Conservation (phyloP, 208 protist genomes). For the Leishmania tropica region DNA sequence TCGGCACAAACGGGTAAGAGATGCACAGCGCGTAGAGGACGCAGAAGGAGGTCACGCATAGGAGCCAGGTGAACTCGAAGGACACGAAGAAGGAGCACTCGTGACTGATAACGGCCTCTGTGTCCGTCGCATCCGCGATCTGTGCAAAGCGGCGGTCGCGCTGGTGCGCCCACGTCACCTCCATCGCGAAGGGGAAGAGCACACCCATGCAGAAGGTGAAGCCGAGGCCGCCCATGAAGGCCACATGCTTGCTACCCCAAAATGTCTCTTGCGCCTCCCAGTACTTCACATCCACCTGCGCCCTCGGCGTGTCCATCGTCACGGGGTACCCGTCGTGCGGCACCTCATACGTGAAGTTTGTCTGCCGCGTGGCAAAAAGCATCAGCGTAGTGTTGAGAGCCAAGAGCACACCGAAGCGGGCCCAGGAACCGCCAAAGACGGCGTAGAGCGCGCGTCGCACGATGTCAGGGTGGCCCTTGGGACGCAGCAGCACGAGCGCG, state of each 20-base stretch:
- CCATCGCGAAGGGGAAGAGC: slow-evolving; percentile 67
- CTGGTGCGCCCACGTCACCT: slow-evolving; percentile 56
- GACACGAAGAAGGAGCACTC: slow-evolving; percentile 40
- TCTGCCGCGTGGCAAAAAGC: slow-evolving; percentile 73
- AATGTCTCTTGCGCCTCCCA: slow-evolving; percentile 64
- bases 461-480: slow-evolving; percentile 10
- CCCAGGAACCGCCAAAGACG: slow-evolving; percentile 34
- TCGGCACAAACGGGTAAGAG: slow-evolving; percentile 80
- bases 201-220: slow-evolving; percentile 68
- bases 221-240: slow-evolving; percentile 57
- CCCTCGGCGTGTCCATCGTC: slow-evolving; percentile 35
- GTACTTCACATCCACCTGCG: slow-evolving; percentile 45
- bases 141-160: slow-evolving; percentile 42
- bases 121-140: slow-evolving; percentile 18
- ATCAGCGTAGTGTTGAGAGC: slow-evolving; percentile 42
- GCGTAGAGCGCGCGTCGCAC: slow-evolving; percentile 20
- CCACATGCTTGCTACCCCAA: slow-evolving; percentile 56
- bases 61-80: slow-evolving; percentile 50
- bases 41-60: slow-evolving; percentile 17
- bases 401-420: slow-evolving; percentile 40
- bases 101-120: slow-evolving; percentile 23
- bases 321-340: slow-evolving; percentile 52
- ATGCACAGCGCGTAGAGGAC: slow-evolving; percentile 59
- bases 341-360: slow-evolving; percentile 66
- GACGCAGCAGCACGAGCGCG: slow-evolving; percentile 28